Percentiles rank a stretch among this genome's conserved stretches.
phyloP scores from a whole-genome alignment of 1,284 basidiomycete genomes.

The Anthracocystis panici-leucophaei region DNA sequence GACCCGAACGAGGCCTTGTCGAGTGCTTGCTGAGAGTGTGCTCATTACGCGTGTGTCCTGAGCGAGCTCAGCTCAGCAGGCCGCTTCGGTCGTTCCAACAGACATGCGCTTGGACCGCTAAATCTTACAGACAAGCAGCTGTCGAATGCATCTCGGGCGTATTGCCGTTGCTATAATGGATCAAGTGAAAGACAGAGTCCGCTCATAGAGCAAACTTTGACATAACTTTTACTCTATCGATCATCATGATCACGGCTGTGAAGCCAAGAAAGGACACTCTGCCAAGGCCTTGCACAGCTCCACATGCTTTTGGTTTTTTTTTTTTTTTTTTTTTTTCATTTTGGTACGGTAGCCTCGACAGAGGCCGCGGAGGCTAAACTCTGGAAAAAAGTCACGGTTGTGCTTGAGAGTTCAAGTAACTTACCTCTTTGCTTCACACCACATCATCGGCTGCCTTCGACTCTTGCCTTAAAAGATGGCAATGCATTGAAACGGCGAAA shows the following conservation, averaged over 20 bases:
- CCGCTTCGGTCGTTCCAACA: background rate
- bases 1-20: background rate
- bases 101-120: background rate
- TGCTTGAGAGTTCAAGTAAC: too few species aligned
- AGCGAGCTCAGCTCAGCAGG: background rate
- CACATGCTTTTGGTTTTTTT: background rate
- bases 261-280: too few species aligned
- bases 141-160: background rate
- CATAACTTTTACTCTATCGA: too few species aligned
- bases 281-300: background rate
- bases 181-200: too few species aligned
- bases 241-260: too few species aligned
- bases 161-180: background rate
- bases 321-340: too few species aligned
- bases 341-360: background rate
- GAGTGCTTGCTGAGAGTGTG: background rate
- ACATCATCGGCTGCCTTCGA: constrained; percentile 6
- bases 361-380: background rate
- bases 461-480: background rate
- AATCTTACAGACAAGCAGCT: background rate
- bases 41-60: background rate
- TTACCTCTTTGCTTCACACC: constrained; percentile 5
- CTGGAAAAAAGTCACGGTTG: background rate
- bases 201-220: too few species aligned
- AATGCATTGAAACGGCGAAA: background rate